These are phyloP conservation scores for Coemansia sp. DNA, from an alignment of 192 early-diverging fungal genomes.

Conservation along the genomic window DNA sequence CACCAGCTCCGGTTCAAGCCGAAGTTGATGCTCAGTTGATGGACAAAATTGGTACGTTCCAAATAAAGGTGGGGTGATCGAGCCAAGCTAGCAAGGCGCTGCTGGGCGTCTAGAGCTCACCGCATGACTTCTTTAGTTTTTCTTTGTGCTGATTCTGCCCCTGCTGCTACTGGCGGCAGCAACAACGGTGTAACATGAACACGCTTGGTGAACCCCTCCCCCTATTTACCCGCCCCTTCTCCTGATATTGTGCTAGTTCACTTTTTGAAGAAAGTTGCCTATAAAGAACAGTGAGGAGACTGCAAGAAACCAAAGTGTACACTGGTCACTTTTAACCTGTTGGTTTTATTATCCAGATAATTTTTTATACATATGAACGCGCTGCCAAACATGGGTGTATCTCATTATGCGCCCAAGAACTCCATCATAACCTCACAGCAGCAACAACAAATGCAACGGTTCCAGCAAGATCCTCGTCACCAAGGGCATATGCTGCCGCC, in stretches of 20 bases:
- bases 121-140: not conserved
- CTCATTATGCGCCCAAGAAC: not conserved
- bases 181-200: conserved; percentile 4
- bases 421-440: not conserved
- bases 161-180: conserved; percentile 6
- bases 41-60: too few relatives aligned
- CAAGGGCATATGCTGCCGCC: not conserved
- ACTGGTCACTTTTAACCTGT: not conserved
- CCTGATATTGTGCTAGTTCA: not conserved
- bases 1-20: not conserved
- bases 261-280: not conserved
- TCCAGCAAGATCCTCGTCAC: not conserved
- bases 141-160: not conserved
- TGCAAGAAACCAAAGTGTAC: not conserved
- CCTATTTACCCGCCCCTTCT: conserved; percentile 12
- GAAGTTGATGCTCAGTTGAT: not conserved
- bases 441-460: not conserved
- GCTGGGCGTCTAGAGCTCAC: not conserved
- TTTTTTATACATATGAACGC: not conserved
- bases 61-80: too few relatives aligned
- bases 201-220: not conserved
- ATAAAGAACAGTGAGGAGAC: conserved; percentile 11
- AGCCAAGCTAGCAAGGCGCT: not conserved
- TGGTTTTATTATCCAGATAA: not conserved
- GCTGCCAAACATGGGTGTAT: conserved; percentile 2